Evolutionary conservation across 352 stramenopile species (phyloP), one percentile per base, ranked within the genome.

Genomic region (Phytophthora kernoviae): DNA sequence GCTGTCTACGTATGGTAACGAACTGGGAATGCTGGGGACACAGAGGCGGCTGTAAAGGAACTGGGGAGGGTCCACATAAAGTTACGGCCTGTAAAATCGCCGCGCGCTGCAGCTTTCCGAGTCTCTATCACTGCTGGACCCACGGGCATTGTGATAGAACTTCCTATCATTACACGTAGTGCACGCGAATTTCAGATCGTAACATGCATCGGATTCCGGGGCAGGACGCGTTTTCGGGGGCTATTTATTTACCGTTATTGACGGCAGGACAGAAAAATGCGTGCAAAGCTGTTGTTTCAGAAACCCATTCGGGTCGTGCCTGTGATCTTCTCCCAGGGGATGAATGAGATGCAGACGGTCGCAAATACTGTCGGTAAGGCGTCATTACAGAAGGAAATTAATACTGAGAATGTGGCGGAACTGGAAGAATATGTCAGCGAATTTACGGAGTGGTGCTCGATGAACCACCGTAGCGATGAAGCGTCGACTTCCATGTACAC

Each of bases 291-390:
- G 41, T 65, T 93, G 50, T 85, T 93, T 30, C 67, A 75, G 45
- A 70, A 70, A 18, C 54, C 65, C 1, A 90, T 95, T 62, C 55
- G 47, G 6, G 75, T 95, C n/a, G 77, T 90, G 8, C 79, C 87
- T 4, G 75, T 95, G 18, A 64, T 95, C 8, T 95, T 95, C 55
- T 93, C 83, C 1, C 87, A 98, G 45, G 92, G 93, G 34, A 87
- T 98, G 72, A 98, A 98, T 74, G 93, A 97, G 62, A 93, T 96
- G 77, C 90, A 97, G 68, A 97, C 90, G 18, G 79, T 98, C 6
- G 89, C 89, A 2, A 98, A 98, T 56, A 91, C 88, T 0, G 87
- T 94, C 1, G 84, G 87, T 26, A 87, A 81, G 33, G 75, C 84
- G 15, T 70, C 77, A 39, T 50, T 95, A 22, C 87, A 95, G 64